Base-by-base conservation (phyloP, 1,284 basidiomycete species). In the Salmacisia buchloeana region DNA sequence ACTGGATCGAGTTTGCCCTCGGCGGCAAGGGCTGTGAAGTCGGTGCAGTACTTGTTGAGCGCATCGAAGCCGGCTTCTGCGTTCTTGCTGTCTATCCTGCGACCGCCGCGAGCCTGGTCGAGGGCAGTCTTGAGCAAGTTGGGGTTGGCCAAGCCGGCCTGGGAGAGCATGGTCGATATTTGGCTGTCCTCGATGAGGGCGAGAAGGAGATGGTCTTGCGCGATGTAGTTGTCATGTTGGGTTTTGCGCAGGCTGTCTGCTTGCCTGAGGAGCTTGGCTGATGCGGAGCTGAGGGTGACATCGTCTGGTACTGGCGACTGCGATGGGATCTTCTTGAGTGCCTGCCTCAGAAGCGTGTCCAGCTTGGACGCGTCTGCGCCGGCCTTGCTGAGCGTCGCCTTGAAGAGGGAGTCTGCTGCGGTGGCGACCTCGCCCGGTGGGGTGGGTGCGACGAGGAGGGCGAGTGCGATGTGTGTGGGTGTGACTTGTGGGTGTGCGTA, bases 151-250 rank as follows among this genome's bases (percentile, higher is more conserved):
- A 92, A 83, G 15, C 85, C 84, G 3, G 86, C 84, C 66, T 92
- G 90, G 78, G 91, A 92, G 69, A 94, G 81, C 7, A 90, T 79
- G 35, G 83, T 78, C 9, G 83, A 77, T 65, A 94, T 86, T 2
- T 85, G 84, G 1, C 86, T 64, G 68, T 93, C 90, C 69, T 90
- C 87, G 67, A 91, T 77, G 57, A 93, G 84, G 1, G 90, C 91
- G 52, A 89, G 82, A 33, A 91, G 77, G 33, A 91, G 81, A 75
- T 87, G 89, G 72, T 97, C 94, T 79, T 96, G 89, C 0, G 94
- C 93, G 66, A 97, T 89, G 81, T 89, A 97, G 5, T 89, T 87
- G 80, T 97, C 94, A 78, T 92, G 89, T 73, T 85, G 82, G 1
- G 64, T 66, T 58, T 63, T 72, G 65, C 74, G 75, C 35, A 72